Base-by-base conservation (phyloP, 352 stramenopile species). In the Peronospora farinosa region DNA sequence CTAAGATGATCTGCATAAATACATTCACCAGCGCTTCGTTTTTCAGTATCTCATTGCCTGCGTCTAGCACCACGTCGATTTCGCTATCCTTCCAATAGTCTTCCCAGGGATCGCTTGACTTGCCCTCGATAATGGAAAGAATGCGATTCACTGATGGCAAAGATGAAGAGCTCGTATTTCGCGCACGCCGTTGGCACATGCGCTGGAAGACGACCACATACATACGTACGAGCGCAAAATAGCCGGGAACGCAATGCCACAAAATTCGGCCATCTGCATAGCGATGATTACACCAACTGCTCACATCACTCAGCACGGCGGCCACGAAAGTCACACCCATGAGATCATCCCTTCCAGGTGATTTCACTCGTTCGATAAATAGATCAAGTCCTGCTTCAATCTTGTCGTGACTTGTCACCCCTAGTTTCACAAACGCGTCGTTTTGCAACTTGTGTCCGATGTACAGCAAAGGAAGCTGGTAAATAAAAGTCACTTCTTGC, bases 191-290 rank as follows among this genome's bases (percentile, higher is more conserved):
- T 47, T 88, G 77, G 21, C 78, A 88, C 70, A 93, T 90, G 25
- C 77, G 79, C 47, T 79, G 51, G 58, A 91, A 91, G 23, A 88
- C 57, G 7, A 67, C 65, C 33, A 86, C 64, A 28, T 85, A 89
- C 27, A 84, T 53, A 8, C 75, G 79, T 12, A 88, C 57, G 16
- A 90, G 52, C 32, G 60, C 57, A 59, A 88, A 87, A 54, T 93
- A 93, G 0, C 82, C 82, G 9, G 82, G 82, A 15, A 93, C 50
- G 9, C 75, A 88, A 52, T 90, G 80, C 82, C 82, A 93, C 23
- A 84, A 25, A 36, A 87, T 74, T 0, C 63, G 44, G 0, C 60
- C 57, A 49, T 69, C 61, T 1, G 62, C 52, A 9, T 70, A 69
- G 6, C 60, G 56, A 46, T 78, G 65, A 11, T 61, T 67, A 36